phyloP scores from a whole-genome alignment of 805 yeast species.

The Pichia ethanolica region DNA sequence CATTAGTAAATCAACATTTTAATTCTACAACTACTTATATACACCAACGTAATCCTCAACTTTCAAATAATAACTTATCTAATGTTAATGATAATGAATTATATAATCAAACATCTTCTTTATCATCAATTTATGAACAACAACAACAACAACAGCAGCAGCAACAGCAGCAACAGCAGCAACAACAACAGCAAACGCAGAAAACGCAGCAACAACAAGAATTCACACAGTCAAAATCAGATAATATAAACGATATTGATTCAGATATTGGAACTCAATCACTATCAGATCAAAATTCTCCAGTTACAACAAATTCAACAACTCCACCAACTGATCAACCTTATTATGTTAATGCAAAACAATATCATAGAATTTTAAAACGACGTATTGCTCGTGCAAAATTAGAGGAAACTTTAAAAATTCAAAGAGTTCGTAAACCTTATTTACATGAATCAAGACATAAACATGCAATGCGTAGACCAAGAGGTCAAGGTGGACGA shows the following conservation, averaged over 20 bases:
- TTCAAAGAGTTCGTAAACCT: slow-evolving; percentile 86
- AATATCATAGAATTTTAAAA: slow-evolving; percentile 88
- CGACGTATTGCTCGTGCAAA: slow-evolving; percentile 91
- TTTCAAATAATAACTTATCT: not conserved
- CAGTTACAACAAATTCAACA: slow-evolving; percentile 1
- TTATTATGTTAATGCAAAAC: slow-evolving; percentile 95
- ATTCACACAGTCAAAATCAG: not conserved
- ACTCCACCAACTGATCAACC: slow-evolving; percentile 59
- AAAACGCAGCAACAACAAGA: not conserved
- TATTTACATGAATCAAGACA: slow-evolving; percentile 95
- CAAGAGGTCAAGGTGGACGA: slow-evolving; percentile 98
- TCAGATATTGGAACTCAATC: not conserved
- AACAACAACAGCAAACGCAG: not conserved
- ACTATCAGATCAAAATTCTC: not conserved
- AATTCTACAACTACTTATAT: not conserved
- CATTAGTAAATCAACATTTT: not conserved
- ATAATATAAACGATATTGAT: not conserved
- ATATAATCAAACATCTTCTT: not conserved
- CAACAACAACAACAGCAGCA: not conserved
- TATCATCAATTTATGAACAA: not conserved
- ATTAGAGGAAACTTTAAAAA: slow-evolving; percentile 80
- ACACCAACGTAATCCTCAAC: not conserved
- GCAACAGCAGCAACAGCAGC: slow-evolving; percentile 3
- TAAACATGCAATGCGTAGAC: slow-evolving; percentile 98
- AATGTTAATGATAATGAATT: too few species aligned